Evolutionary conservation across 2,329 filamentous ascomycete species (phyloP), one percentile per base, ranked within the genome.

Genomic region (Fonsecaea erecta): DNA sequence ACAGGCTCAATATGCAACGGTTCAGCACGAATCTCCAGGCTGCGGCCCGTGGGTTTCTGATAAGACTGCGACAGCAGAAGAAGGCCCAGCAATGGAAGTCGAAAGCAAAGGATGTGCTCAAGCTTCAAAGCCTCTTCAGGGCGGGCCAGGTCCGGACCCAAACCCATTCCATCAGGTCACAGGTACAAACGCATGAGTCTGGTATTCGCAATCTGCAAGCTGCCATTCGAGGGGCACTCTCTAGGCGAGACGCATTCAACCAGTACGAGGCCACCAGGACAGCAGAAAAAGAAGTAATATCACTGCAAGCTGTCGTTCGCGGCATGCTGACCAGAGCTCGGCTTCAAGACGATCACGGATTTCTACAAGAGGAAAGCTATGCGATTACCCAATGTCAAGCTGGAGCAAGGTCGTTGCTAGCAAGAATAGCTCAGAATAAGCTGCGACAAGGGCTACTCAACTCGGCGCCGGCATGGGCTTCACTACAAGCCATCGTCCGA

Each of bases 21-120:
- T 97, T 96, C 74, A 91, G 93, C 1, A 82, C 90, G 30, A 84
- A 87, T 67, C 84, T 97, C 18, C 95, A 99, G 77, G 93, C 92
- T 67, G 84, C 87, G 5, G 86, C 87, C 2, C 88, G 94, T 54
- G 94, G 92, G 2, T 90, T 90, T 74, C 80, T 97, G 43, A 84
- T 89, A 26, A 87, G 95, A 66, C 84, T 82, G 57, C 83, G 84
- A 43, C 82, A 90, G 73, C 80, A 81, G 67, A 82, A 85, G 46
- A 86, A 88, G 65, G 86, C 92, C 71, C 79, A 85, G 62, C 84
- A 88, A 74, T 92, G 88, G 86, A 87, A 88, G 73, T 85, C 85
- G 59, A 85, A 88, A 62, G 90, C 94, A 75, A 81, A 83, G 5
- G 86, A 92, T 66, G 84, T 98, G 52, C 78, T 95, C 66, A 87